Conservation (phyloP, 2,329 filamentous ascomycete genomes). For the Cladobotryum protrusum region DNA sequence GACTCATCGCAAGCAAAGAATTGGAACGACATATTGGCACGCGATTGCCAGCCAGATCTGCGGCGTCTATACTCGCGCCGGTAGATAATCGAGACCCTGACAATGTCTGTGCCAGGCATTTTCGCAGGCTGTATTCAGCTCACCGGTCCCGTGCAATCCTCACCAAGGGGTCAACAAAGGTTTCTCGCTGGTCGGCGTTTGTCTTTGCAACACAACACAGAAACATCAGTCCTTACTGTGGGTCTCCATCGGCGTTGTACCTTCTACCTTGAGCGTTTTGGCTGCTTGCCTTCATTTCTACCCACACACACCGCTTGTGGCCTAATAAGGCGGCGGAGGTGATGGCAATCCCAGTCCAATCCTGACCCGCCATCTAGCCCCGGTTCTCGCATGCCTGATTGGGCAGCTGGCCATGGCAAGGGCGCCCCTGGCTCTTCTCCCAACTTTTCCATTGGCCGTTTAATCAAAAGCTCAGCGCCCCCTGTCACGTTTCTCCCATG, state of each 20-base stretch:
- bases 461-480: slow-evolving; percentile 43
- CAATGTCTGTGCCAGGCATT: neutral
- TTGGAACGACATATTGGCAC: neutral
- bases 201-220: neutral
- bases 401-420: slow-evolving; percentile 38
- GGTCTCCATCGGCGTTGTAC: neutral
- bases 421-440: slow-evolving; percentile 29
- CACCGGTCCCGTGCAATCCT: neutral
- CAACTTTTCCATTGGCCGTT: slow-evolving; percentile 42
- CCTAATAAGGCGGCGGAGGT: slow-evolving; percentile 23
- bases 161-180: neutral
- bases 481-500: slow-evolving; percentile 48
- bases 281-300: slow-evolving; percentile 2
- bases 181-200: neutral
- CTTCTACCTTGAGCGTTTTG: neutral
- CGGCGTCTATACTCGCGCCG: slow-evolving; percentile 1
- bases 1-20: neutral
- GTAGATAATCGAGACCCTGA: slow-evolving; percentile 10
- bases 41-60: slow-evolving; percentile 3
- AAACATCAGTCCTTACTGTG: neutral
- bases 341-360: slow-evolving; percentile 31
- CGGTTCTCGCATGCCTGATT: slow-evolving; percentile 44
- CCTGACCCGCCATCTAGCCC: slow-evolving; percentile 39
- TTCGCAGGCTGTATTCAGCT: neutral
- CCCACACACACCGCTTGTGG: slow-evolving; percentile 29